Base-by-base conservation (phyloP, 805 yeast species). In the Martiniozyma abietophila region DNA sequence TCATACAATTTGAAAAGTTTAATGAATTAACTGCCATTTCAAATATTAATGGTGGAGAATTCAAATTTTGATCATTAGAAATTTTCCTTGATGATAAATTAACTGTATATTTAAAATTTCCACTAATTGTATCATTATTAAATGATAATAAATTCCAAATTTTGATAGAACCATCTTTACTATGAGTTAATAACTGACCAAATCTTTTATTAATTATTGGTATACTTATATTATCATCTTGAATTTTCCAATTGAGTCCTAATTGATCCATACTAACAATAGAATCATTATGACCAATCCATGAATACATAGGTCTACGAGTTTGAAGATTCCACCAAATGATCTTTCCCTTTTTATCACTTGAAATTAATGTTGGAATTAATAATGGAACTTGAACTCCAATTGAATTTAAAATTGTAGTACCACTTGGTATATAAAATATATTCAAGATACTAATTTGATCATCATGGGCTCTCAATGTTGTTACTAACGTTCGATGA, bases 11-110 rank as follows among this genome's bases (percentile, higher is more conserved):
- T 44, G 85, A 70, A 52, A 78, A 84, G 46, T 81, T 83, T 42
- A 84, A 58, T 4, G 83, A 64, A 51, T 84, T 84, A 27, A 80
- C 80, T 5, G 86, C 86, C 43, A 80, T 62, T 12, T 69, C 65
- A 40, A 67, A 64, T 1, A 60, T 51, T 21, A 55, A 10, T 12
- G 35, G 38, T 3, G 47, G 47, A 4, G 18, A 10, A 2, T 14
- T 20, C 7, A n/a, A 12, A 2, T n/a, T 6, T 5, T 20, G 18
- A 8, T 17, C 31, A 30, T 29, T 37, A 17, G 16, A 11, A 3
- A 40, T 5, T 21, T 39, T 36, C 34, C 49, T 44, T n/a, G n/a
- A n/a, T 28, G 45, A 48, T 27, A 56, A 32, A 3, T 31, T 9
- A 19, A 32, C 16, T 8, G 32, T 25, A 29, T 40, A 42, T 8